A percentile compares a stretch with the other conserved stretches of the same genome.
Evolutionary conservation across 1,284 basidiomycete species (phyloP).

Genomic region (Fomitopsis betulina): DNA sequence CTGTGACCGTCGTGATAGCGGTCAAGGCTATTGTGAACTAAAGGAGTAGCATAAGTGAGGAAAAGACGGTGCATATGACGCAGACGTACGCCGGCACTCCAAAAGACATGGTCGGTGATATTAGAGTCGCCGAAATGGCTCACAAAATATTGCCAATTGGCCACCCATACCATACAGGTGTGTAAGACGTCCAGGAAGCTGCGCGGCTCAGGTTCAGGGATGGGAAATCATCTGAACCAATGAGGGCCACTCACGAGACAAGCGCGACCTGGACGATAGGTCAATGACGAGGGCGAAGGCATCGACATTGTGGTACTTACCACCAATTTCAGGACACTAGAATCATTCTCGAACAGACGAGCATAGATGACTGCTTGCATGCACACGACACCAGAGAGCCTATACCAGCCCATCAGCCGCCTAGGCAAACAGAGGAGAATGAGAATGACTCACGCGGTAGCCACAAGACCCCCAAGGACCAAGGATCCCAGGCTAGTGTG

Average conservation of each 20-base stretch:
- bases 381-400: slow-evolving; percentile 21
- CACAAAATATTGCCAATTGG: slow-evolving; percentile 21
- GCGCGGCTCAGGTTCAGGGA: no score
- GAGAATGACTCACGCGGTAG: slow-evolving; percentile 15
- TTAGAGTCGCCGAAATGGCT: slow-evolving; percentile 14
- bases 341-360: slow-evolving; percentile 15
- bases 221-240: neutral
- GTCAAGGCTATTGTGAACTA: slow-evolving; percentile 21
- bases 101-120: slow-evolving; percentile 21
- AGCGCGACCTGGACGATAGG: slow-evolving; percentile 13
- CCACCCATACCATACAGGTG: slow-evolving; percentile 18
- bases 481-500: slow-evolving; percentile 21
- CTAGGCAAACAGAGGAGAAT: neutral
- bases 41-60: neutral
- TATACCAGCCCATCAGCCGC: slow-evolving; percentile 3
- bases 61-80: neutral
- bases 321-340: slow-evolving; percentile 16
- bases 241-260: slow-evolving; percentile 14
- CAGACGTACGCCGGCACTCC: slow-evolving; percentile 16
- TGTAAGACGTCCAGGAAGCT: slow-evolving; percentile 23
- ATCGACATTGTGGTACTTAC: slow-evolving; percentile 10
- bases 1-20: slow-evolving; percentile 19
- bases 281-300: neutral
- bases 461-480: slow-evolving; percentile 17
- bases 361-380: slow-evolving; percentile 11